These are phyloP conservation scores for Raphanus raphanistrum DNA, from an alignment of 345 rosid species.

Conservation along the genomic window DNA sequence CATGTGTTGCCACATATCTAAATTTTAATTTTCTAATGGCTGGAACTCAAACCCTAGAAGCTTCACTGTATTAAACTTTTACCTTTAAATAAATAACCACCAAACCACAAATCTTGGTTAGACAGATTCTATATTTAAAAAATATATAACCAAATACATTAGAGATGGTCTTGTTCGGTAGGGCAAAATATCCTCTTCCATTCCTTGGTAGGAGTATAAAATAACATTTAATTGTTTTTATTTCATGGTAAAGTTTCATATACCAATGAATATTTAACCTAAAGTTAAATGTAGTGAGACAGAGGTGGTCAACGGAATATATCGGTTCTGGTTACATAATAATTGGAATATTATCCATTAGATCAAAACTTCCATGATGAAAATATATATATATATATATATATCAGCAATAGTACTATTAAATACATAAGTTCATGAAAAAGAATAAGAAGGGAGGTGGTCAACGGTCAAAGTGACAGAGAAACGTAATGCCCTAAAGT, in stretches of 20 bases:
- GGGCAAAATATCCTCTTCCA: not conserved
- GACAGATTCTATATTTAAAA: too few relatives aligned
- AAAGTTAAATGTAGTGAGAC: not conserved
- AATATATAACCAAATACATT: too few relatives aligned
- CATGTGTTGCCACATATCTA: too few relatives aligned
- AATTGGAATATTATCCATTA: not conserved
- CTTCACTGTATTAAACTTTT: too few relatives aligned
- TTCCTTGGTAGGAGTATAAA: not conserved
- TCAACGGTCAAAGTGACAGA: slow-evolving; percentile 46
- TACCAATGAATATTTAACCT: not conserved
- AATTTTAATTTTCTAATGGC: too few relatives aligned
- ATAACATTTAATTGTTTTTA: not conserved
- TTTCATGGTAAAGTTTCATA: not conserved
- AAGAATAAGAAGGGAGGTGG: slow-evolving; percentile 18
- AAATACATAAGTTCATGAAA: not conserved
- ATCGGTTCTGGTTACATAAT: not conserved
- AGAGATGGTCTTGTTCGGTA: too few relatives aligned
- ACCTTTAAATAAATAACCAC: too few relatives aligned
- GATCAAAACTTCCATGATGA: not conserved
- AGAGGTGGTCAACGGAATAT: not conserved
- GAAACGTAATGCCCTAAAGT: slow-evolving; percentile 38
- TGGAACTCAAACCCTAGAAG: too few relatives aligned
- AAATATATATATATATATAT: not conserved
- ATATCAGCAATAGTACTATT: not conserved
- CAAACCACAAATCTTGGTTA: too few relatives aligned